Base-by-base conservation (phyloP, 768 basidiomycete species). In the Boletus reticulatus region DNA sequence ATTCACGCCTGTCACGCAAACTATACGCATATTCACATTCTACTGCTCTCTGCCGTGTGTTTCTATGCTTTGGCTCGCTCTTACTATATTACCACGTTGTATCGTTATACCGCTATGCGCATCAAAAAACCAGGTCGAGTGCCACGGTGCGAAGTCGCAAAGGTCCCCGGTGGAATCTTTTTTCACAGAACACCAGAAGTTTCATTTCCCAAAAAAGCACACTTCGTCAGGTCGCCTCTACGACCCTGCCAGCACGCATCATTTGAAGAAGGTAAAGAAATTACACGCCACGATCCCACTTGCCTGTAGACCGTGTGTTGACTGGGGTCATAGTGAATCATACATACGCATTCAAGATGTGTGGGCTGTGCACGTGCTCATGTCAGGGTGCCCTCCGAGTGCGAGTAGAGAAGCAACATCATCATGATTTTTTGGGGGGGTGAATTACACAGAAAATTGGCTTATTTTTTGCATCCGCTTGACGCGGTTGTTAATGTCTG, bases 401-500 rank as follows among this genome's bases (percentile, higher is more conserved):
- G 8, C 34, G 34, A 14, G 2, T 13, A 11, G 14, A 36, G 34
- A 36, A 36, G 12, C 13, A 36, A 5, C 1, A 36, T 36, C 34
- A 4, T 14, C 0, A 6, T 14, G 9, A 34, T 34, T 11, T 34
- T 34, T 36, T 6, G 34, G n/a, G 4, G 5, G 9, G n/a, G 29
- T 19, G 20, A 7, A 17, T 58, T 59, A 72, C 56, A 53, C 59
- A n/a, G 64, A 48, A 38, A 72, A 71, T 56, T 73, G 77, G 65
- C 81, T 84, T 41, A 81, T 71, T 67, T 84, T 88, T 70, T 89
- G 84, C 74, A 89, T 77, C 59, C 83, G 81, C 65, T 84, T 85
- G 56, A 88, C 74, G 39, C 85, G 83, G 59, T 79, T 84, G 47
- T 78, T 78, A 52, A 91, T 73, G 55, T 88, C 83, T 39, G 74